Conservation (phyloP, 2,329 filamentous ascomycete genomes). For the Beauveria asiatica region DNA sequence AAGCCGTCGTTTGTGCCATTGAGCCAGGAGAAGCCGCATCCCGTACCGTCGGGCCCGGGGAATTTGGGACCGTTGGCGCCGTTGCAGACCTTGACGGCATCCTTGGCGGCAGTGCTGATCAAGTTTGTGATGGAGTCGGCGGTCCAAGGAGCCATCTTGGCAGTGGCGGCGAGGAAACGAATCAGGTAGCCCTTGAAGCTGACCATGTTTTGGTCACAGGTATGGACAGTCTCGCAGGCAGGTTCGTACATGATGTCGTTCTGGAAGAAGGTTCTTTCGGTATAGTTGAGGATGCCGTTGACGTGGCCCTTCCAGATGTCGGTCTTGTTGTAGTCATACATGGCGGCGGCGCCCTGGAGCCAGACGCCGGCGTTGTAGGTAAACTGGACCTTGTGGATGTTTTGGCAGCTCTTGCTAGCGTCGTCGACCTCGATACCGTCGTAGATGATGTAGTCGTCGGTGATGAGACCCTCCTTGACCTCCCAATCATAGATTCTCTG, state of each 20-base stretch:
- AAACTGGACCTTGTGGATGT: slow-evolving; percentile 54
- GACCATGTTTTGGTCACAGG: slow-evolving; percentile 63
- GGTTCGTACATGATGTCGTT: slow-evolving; percentile 52
- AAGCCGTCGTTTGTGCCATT: slow-evolving; percentile 46
- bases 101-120: slow-evolving; percentile 41
- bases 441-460: slow-evolving; percentile 43
- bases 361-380: slow-evolving; percentile 62
- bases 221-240: slow-evolving; percentile 52
- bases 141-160: slow-evolving; percentile 46
- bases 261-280: slow-evolving; percentile 45
- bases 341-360: slow-evolving; percentile 51
- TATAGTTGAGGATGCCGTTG: slow-evolving; percentile 46
- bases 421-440: slow-evolving; percentile 35
- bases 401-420: slow-evolving; percentile 35
- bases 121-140: slow-evolving; percentile 40
- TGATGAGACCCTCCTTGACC: slow-evolving; percentile 45
- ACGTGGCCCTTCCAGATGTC: slow-evolving; percentile 49
- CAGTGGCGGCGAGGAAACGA: slow-evolving; percentile 54
- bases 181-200: slow-evolving; percentile 69
- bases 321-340: slow-evolving; percentile 51
- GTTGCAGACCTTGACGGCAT: slow-evolving; percentile 43
- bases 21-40: slow-evolving; percentile 62
- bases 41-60: slow-evolving; percentile 46
- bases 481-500: slow-evolving; percentile 62
- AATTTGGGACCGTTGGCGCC: slow-evolving; percentile 36